phyloP scores from a whole-genome alignment of 2,329 filamentous ascomycete species.

The Cercospora janseana region DNA sequence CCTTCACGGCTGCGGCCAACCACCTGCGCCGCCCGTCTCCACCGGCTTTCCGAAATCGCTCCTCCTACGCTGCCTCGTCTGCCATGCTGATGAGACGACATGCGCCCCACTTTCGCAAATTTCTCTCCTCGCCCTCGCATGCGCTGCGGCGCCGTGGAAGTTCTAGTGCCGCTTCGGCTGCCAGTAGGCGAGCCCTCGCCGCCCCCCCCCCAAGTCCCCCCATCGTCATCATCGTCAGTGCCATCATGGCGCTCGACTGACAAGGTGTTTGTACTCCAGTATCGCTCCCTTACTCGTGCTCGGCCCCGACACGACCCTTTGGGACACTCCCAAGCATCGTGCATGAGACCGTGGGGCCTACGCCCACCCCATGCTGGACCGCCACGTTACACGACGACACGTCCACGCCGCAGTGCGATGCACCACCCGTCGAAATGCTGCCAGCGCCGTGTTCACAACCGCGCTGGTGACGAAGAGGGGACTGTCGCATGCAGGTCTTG shows the following conservation, averaged over 20 bases:
- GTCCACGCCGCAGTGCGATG: conserved; percentile 6
- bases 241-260: conserved; percentile 7
- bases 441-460: too few relatives aligned
- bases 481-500: too few relatives aligned
- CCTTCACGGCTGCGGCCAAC: conserved; percentile 7
- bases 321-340: conserved; percentile 2
- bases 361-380: conserved; percentile 14
- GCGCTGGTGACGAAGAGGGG: too few relatives aligned
- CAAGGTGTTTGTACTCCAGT: conserved; percentile 11
- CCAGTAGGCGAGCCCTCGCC: conserved; percentile 19
- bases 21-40: conserved; percentile 11
- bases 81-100: conserved; percentile 5
- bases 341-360: conserved; percentile 14
- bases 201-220: too few relatives aligned
- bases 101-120: conserved; percentile 17
- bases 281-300: conserved; percentile 2
- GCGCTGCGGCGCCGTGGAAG: conserved; percentile 1
- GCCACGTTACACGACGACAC: conserved; percentile 8
- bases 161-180: conserved; percentile 21
- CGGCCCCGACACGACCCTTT: conserved; percentile 18
- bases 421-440: too few relatives aligned
- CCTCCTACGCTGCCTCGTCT: not conserved
- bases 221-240: too few relatives aligned
- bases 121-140: conserved; percentile 14
- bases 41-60: conserved; percentile 6